phyloP scores from a whole-genome alignment of 106 monocot species.

The Dendrobium huoshanense region DNA sequence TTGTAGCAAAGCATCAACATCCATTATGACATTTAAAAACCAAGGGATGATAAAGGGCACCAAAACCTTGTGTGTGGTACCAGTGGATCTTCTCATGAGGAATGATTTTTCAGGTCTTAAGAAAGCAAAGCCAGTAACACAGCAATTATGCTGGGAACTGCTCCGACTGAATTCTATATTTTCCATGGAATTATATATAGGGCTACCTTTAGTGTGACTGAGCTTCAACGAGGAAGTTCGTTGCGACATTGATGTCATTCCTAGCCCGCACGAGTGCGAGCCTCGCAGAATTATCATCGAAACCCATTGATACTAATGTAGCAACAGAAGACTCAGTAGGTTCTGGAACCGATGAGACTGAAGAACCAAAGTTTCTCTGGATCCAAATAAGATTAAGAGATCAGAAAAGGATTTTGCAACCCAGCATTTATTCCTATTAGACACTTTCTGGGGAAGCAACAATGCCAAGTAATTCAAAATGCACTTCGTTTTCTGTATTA shows the following conservation, averaged over 20 bases:
- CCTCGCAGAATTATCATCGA: constrained; percentile 59
- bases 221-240: constrained; percentile 72
- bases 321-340: constrained; percentile 71
- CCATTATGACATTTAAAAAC: too few relatives aligned
- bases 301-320: constrained; percentile 74
- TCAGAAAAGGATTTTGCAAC: not conserved
- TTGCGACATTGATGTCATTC: constrained; percentile 69
- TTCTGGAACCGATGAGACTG: constrained; percentile 23
- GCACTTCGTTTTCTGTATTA: not conserved
- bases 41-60: too few relatives aligned
- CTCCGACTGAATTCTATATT: too few relatives aligned
- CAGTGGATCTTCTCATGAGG: too few relatives aligned
- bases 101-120: too few relatives aligned
- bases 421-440: not conserved
- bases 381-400: constrained; percentile 6
- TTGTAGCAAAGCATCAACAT: too few relatives aligned
- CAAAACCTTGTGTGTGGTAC: too few relatives aligned
- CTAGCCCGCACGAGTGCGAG: constrained; percentile 58
- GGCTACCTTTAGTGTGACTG: constrained; percentile 12
- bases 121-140: too few relatives aligned
- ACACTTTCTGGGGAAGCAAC: not conserved
- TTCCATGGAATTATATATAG: too few relatives aligned
- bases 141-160: too few relatives aligned
- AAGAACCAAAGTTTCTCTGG: constrained; percentile 31
- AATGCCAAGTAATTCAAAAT: not conserved